These are phyloP conservation scores for Lentithecium fluviatile DNA, from an alignment of 495 filamentous ascomycete genomes.

Conservation along the genomic window DNA sequence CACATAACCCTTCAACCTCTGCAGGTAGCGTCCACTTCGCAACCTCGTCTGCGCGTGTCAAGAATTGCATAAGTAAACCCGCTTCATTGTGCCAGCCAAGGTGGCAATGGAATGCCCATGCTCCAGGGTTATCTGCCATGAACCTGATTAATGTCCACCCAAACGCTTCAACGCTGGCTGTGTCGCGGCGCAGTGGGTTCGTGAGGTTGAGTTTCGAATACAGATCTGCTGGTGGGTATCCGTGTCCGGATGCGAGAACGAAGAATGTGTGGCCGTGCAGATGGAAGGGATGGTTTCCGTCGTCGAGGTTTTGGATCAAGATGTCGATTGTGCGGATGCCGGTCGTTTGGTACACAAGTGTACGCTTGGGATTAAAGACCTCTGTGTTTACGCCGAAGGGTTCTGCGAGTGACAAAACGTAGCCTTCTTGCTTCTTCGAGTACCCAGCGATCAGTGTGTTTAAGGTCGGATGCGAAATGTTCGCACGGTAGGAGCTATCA, in stretches of 20 bases:
- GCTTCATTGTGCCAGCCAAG: constrained; percentile 58
- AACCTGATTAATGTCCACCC: constrained; percentile 41
- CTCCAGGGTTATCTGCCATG: constrained; percentile 40
- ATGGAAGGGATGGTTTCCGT: constrained; percentile 43
- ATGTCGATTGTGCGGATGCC: constrained; percentile 37
- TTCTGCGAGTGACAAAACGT: neutral
- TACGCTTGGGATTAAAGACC: constrained; percentile 28
- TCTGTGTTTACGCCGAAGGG: constrained; percentile 33
- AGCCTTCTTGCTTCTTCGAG: constrained; percentile 1
- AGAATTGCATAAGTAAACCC: constrained; percentile 60
- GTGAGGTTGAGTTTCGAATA: constrained; percentile 27
- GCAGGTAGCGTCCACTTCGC: constrained; percentile 47
- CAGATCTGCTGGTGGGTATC: constrained; percentile 48
- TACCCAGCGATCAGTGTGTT: constrained; percentile 44
- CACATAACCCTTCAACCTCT: constrained; percentile 48
- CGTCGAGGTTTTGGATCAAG: constrained; percentile 42
- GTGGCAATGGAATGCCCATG: constrained; percentile 43
- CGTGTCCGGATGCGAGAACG: constrained; percentile 55
- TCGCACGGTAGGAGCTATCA: constrained; percentile 53
- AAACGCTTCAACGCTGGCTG: constrained; percentile 38
- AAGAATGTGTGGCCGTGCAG: constrained; percentile 57
- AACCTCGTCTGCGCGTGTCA: constrained; percentile 49
- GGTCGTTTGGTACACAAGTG: constrained; percentile 39
- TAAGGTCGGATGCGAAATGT: constrained; percentile 45
- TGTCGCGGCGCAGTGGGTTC: constrained; percentile 41